Evolutionary conservation across 2,329 filamentous ascomycete genomes (phyloP), one percentile per base, ranked within the genome.

Genomic region (Dichotomopilus funicola): DNA sequence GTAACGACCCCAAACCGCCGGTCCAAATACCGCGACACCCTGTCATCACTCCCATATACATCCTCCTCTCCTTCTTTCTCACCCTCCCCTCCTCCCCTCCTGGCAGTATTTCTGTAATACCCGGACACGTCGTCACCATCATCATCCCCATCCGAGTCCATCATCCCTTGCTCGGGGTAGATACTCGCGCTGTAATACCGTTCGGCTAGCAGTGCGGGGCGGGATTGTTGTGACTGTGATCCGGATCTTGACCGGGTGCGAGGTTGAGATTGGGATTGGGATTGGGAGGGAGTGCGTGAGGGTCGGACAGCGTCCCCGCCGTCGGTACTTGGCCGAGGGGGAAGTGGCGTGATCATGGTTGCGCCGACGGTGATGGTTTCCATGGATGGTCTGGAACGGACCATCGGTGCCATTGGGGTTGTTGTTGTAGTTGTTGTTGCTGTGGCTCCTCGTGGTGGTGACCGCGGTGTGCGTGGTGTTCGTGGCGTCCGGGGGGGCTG

Each of bases 181-280:
- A 64, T 61, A 44, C 63, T 65, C 51, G 63, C 62, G 55, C 62
- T 64, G 58, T 66, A 67, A 49, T 62, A 64, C 27, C 61, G 55
- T 57, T 64, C 65, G 6, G 62, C 19, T 27, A 27, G 19, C 19
- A 27, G 19, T 27, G 19, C 19, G 19, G 19, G 19, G 19, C 19
- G 19, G 19, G 19, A 27, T 27, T 27, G 19, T 27, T 27, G 19
- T 27, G 19, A 27, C 19, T 27, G 19, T 27, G 19, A 27, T 27
- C 19, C 19, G 19, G 19, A 27, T 27, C 19, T 27, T 27, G 19
- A 27, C 19, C 19, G 19, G 19, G 19, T 27, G 19, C 19, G 19
- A 27, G 19, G 19, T 27, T 27, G 19, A 27, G 19, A 27, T 27
- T 27, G 19, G 19, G 19, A 27, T 27, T 27, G 19, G 19, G 19